Percentiles rank a stretch among this genome's conserved stretches.
Conservation (phyloP, 2,329 filamentous ascomycete species). For the Taxawa tesnikishii region DNA sequence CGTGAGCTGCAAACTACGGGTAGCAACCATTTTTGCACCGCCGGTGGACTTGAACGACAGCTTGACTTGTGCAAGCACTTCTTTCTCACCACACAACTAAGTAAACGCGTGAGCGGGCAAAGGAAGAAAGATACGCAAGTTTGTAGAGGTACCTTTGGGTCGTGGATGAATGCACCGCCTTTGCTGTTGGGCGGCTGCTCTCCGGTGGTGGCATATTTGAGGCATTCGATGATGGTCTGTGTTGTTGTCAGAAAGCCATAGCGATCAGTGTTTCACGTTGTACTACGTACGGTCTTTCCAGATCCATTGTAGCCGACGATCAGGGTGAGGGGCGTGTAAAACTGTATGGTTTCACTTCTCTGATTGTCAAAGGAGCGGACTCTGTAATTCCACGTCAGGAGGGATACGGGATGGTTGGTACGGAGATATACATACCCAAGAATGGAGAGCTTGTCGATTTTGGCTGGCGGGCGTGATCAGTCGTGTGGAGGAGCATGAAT, state of each 20-base stretch:
- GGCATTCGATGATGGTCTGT: slow-evolving; percentile 86
- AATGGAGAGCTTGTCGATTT: slow-evolving; percentile 82
- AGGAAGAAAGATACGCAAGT: too few relatives aligned
- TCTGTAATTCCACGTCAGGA: slow-evolving; percentile 23
- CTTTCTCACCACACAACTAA: slow-evolving; percentile 65
- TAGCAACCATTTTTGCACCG: slow-evolving; percentile 68
- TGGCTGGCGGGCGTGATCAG: slow-evolving; percentile 52
- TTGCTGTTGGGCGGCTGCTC: slow-evolving; percentile 82
- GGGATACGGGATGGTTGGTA: slow-evolving; percentile 1
- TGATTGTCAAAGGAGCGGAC: slow-evolving; percentile 77
- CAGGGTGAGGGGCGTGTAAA: slow-evolving; percentile 81
- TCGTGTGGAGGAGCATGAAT: too few relatives aligned
- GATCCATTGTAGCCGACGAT: slow-evolving; percentile 97
- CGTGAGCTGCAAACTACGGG: slow-evolving; percentile 71
- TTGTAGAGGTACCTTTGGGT: slow-evolving; percentile 56
- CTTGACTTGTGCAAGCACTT: slow-evolving; percentile 84
- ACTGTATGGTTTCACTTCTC: slow-evolving; percentile 66
- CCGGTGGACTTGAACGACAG: slow-evolving; percentile 73
- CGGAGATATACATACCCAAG: slow-evolving; percentile 42
- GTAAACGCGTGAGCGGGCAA: slow-evolving; percentile 17
- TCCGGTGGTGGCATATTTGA: slow-evolving; percentile 95
- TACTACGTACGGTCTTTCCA: slow-evolving; percentile 61
- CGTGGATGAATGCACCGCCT: slow-evolving; percentile 89
- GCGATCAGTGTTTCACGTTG: background rate
- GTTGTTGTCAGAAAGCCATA: slow-evolving; percentile 14